These are phyloP conservation scores for Obelidium mucronatum DNA, from an alignment of 192 early-diverging fungal genomes.

Conservation along the genomic window DNA sequence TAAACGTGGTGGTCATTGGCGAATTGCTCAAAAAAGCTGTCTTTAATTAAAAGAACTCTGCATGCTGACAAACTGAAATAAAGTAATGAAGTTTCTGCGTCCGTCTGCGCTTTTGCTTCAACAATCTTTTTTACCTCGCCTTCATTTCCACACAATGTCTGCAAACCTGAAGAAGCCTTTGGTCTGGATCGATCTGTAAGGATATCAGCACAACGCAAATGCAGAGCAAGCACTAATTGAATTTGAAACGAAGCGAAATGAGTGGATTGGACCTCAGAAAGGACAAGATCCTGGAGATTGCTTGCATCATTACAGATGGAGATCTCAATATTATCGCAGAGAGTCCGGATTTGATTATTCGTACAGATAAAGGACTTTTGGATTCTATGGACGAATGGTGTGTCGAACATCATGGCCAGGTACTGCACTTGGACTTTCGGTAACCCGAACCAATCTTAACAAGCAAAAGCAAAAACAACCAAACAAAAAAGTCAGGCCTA, in stretches of 20 bases:
- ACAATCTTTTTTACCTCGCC: background rate
- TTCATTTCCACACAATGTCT: background rate
- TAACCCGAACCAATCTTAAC: too few species aligned
- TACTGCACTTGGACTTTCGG: too few species aligned
- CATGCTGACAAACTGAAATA: too few species aligned
- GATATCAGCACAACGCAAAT: background rate
- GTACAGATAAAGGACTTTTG: slow-evolving; percentile 65
- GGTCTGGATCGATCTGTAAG: slow-evolving; percentile 86
- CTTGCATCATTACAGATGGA: slow-evolving; percentile 86
- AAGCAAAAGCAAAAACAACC: too few species aligned
- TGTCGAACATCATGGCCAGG: slow-evolving; percentile 80
- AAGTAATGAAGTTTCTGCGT: background rate
- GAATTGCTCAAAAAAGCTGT: slow-evolving; percentile 64
- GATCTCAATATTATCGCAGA: slow-evolving; percentile 84
- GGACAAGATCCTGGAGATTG: slow-evolving; percentile 62
- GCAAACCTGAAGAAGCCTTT: slow-evolving; percentile 69
- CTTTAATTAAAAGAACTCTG: slow-evolving; percentile 24
- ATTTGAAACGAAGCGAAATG: slow-evolving; percentile 65
- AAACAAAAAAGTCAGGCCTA: slow-evolving; percentile 74
- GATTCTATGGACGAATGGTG: slow-evolving; percentile 94
- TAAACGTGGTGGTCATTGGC: slow-evolving; percentile 84
- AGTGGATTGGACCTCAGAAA: slow-evolving; percentile 74
- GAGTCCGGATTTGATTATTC: slow-evolving; percentile 44
- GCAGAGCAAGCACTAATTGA: background rate
- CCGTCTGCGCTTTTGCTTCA: background rate